phyloP scores from a whole-genome alignment of 2,329 filamentous ascomycete genomes.

The Onygenales sp. region DNA sequence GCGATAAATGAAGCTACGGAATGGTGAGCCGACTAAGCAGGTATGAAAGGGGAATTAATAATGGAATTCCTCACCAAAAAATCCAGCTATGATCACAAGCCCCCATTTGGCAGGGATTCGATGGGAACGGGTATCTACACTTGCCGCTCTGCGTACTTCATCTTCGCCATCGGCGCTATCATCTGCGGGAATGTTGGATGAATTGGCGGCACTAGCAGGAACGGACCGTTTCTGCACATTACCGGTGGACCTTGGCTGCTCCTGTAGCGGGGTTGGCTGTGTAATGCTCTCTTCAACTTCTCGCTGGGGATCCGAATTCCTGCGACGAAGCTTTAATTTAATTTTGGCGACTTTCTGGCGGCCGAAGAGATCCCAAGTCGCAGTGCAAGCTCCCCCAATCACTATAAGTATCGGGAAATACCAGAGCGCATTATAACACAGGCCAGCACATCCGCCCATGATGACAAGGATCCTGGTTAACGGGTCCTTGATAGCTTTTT shows the following conservation, averaged over 20 bases:
- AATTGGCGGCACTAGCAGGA: slow-evolving; percentile 6
- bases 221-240: slow-evolving; percentile 9
- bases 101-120: slow-evolving; percentile 11
- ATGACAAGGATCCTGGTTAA: slow-evolving; percentile 57
- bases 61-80: slow-evolving; percentile 36
- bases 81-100: slow-evolving; percentile 29
- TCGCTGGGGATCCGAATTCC: slow-evolving; percentile 6
- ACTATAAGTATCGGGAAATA: slow-evolving; percentile 61
- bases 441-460: slow-evolving; percentile 51
- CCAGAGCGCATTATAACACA: slow-evolving; percentile 65
- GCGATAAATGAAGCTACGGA: slow-evolving; percentile 42
- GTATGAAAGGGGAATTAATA: neutral
- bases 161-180: neutral
- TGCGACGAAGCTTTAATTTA: slow-evolving; percentile 14
- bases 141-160: neutral
- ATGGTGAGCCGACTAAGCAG: neutral
- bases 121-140: slow-evolving; percentile 9
- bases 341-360: slow-evolving; percentile 34
- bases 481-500: slow-evolving; percentile 58
- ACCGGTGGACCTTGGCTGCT: slow-evolving; percentile 1
- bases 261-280: slow-evolving; percentile 4
- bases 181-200: neutral
- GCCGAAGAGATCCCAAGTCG: slow-evolving; percentile 49
- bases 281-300: slow-evolving; percentile 9
- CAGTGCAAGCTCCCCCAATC: slow-evolving; percentile 42